Conservation (phyloP, 2,329 filamentous ascomycete species). For the Myotisia sp. region DNA sequence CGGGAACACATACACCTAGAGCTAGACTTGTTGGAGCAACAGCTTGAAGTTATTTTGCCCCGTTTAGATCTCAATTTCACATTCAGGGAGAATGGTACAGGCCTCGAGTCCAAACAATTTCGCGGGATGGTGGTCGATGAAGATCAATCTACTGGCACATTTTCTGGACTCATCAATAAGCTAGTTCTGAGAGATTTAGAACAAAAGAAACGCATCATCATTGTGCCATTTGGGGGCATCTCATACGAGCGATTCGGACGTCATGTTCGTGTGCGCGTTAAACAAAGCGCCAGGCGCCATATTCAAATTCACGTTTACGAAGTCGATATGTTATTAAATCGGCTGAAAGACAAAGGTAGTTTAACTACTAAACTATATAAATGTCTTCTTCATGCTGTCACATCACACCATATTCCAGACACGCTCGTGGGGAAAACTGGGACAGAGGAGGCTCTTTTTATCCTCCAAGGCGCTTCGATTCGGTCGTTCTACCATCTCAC, state of each 20-base stretch:
- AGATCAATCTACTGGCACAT: conserved; percentile 15
- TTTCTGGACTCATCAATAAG: conserved; percentile 16
- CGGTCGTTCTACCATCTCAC: conserved; percentile 12
- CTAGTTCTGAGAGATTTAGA: conserved; percentile 13
- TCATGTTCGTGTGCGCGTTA: conserved; percentile 15
- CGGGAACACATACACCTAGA: background rate
- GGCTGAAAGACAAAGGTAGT: conserved; percentile 12
- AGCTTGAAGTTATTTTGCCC: conserved; percentile 29
- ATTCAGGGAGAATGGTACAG: background rate
- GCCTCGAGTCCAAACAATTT: conserved; percentile 4
- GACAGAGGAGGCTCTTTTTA: conserved; percentile 19
- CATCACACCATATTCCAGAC: conserved; percentile 19
- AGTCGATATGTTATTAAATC: conserved; percentile 15
- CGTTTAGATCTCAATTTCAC: conserved; percentile 33
- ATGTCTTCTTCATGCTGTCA: conserved; percentile 22
- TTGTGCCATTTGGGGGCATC: conserved; percentile 17
- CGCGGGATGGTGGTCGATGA: conserved; percentile 11
- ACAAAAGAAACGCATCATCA: conserved; percentile 9
- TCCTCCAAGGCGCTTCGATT: conserved; percentile 12
- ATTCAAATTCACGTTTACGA: conserved; percentile 14
- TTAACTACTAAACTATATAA: conserved; percentile 15
- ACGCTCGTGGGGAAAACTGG: conserved; percentile 18
- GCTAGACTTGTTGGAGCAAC: background rate
- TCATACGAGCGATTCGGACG: conserved; percentile 7
- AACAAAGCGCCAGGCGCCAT: conserved; percentile 1